These are phyloP conservation scores for Sporothrix globosa DNA, from an alignment of 2,329 filamentous ascomycete genomes.

Conservation along the genomic window DNA sequence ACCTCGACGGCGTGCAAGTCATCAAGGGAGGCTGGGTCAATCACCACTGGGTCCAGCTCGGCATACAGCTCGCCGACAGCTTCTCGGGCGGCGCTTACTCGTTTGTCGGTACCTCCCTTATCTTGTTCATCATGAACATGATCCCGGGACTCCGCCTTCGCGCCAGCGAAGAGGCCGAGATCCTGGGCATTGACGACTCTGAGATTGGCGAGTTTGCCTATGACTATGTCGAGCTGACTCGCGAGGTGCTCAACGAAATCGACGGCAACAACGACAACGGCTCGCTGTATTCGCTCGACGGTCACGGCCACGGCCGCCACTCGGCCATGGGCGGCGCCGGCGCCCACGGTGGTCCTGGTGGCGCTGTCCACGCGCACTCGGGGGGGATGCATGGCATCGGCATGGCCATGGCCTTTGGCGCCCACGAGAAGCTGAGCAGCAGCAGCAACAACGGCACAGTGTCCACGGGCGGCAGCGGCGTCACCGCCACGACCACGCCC, in stretches of 20 bases:
- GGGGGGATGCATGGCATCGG: slow-evolving; percentile 29
- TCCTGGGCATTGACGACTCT: slow-evolving; percentile 71
- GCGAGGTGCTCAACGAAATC: slow-evolving; percentile 43
- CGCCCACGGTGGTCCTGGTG: neutral
- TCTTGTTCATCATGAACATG: slow-evolving; percentile 71
- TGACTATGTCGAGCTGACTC: slow-evolving; percentile 71
- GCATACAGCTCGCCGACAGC: slow-evolving; percentile 71
- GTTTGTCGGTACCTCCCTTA: slow-evolving; percentile 68
- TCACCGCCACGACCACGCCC: neutral
- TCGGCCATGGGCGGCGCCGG: slow-evolving; percentile 4
- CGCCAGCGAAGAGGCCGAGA: slow-evolving; percentile 67
- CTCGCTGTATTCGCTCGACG: slow-evolving; percentile 41
- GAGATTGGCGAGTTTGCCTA: slow-evolving; percentile 83
- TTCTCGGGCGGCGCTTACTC: slow-evolving; percentile 67
- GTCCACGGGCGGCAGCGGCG: neutral
- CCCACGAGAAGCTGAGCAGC: slow-evolving; percentile 52
- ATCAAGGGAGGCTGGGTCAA: slow-evolving; percentile 70
- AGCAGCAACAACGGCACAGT: slow-evolving; percentile 4
- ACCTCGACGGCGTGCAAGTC: slow-evolving; percentile 67
- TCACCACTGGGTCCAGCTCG: slow-evolving; percentile 70
- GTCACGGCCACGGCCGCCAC: slow-evolving; percentile 29
- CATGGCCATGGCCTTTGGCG: slow-evolving; percentile 29
- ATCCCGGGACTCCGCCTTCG: slow-evolving; percentile 71
- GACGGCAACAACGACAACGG: slow-evolving; percentile 35
- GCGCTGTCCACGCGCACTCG: neutral